Evolutionary conservation across 1,284 basidiomycete species (phyloP), one percentile per base, ranked within the genome.

Genomic region (Somion occarium): DNA sequence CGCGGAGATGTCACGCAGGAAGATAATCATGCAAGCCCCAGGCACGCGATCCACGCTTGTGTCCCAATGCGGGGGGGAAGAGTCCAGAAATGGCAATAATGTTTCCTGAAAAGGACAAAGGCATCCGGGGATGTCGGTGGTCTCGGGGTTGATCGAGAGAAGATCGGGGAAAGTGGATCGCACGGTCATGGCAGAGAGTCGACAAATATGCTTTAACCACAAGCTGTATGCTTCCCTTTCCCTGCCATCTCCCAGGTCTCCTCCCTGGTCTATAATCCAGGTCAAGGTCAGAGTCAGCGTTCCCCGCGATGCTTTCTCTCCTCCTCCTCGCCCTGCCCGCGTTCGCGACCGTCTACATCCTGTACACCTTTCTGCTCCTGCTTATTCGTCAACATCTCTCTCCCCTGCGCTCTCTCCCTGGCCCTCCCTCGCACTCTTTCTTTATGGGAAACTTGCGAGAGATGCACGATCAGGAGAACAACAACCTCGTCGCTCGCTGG

Each of bases 381-480:
- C 50, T 74, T 53, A 12, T 66, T 50, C 56, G 67, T 11, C 69
- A 71, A 52, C 55, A 57, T 42, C 61, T 64, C 38, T 75, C 73
- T 0, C 67, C 73, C 1, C 63, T 76, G 12, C 67, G 67, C 15
- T 58, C 62, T 27, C 67, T 79, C 12, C 68, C 65, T 0, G 67
- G 70, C 0, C 74, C 74, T 1, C 62, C 65, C 0, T 65, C 63
- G 1, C 68, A 67, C 0, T 78, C 76, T 0, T 68, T 78, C 61
- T 72, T 83, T 62, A 68, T 75, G 58, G 82, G 82, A 5, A 80
- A 83, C 63, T 72, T 84, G 26, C 67, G 66, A 39, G 71, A 75
- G 56, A 73, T 83, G 68, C 75, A 80, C 54, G 73, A 82, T 62
- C 73, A 79, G 61, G 77, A 79, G 56, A 83, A 83, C 62, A 80